Base-by-base conservation (phyloP, 768 basidiomycete species). In the Mycena maculata region DNA sequence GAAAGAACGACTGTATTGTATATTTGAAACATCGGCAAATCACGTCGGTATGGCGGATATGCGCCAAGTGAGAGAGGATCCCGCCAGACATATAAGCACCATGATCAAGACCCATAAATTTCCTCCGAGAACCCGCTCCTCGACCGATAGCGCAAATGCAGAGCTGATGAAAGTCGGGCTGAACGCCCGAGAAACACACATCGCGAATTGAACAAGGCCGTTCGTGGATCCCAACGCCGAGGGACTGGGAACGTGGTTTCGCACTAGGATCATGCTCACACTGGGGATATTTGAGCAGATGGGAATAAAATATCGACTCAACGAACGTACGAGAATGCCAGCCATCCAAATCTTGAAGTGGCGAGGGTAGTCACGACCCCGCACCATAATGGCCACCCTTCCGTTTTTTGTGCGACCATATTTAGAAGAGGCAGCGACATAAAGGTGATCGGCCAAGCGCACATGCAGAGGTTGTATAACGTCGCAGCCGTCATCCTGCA, bases 141-240 rank as follows among this genome's bases (percentile, higher is more conserved):
- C 42, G 12, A 33, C 22, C 16, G 56, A 58, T 6, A 58, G 44
- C 18, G 56, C 56, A 47, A 58, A 58, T 16, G 13, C 2, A 9
- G 44, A 58, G 42, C 60, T 60, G 48, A 84, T 83, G 55, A 89
- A 75, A 49, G 86, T 82, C 2, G 90, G 89, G 48, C 85, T 82
- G 55, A 89, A 74, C 0, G 87, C 81, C 39, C 90, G 84, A 31
- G 88, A 79, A 31, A 83, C 75, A 72, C 86, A 88, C 80, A 89
- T 88, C n/a, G 80, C 79, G 64, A 88, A 85, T 68, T 89, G 87
- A 13, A 87, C 80, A 45, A 90, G 75, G 7, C 87, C 87, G 69
- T 88, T 87, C 0, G 86, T 84, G 31, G 84, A 82, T 9, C 88
- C 90, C 28, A 90, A 75, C 12, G 85, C 79, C 8, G 82, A 78